phyloP scores from a whole-genome alignment of 495 filamentous ascomycete species.

The Aspergillus biplanus region DNA sequence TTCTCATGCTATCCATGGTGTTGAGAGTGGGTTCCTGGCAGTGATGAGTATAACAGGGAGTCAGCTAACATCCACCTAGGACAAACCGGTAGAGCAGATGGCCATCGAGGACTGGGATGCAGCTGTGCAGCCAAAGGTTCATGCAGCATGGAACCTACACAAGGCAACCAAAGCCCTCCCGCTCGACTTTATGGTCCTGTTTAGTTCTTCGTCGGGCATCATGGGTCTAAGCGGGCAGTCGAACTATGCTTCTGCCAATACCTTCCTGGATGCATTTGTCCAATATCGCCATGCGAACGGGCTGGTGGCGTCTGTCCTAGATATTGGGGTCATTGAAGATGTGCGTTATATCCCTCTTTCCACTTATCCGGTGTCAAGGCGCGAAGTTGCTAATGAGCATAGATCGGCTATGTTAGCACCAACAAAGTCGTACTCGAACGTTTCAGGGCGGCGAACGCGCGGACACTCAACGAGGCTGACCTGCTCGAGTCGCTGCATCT shows the following conservation, averaged over 20 bases:
- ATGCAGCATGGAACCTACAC: constrained; percentile 58
- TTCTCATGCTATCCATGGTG: constrained; percentile 40
- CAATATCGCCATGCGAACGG: constrained; percentile 32
- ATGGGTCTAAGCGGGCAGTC: constrained; percentile 39
- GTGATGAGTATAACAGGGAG: no score
- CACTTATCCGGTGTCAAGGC: constrained; percentile 21
- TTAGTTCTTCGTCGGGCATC: constrained; percentile 36
- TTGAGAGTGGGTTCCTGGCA: background rate
- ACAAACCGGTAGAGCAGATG: constrained; percentile 34
- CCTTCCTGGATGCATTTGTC: constrained; percentile 42
- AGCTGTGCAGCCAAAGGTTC: constrained; percentile 42
- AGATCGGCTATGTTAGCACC: background rate
- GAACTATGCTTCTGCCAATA: constrained; percentile 41
- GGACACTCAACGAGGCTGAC: background rate
- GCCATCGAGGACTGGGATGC: constrained; percentile 37
- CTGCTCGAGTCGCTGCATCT: background rate
- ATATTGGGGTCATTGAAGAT: constrained; percentile 38
- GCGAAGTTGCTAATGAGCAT: background rate
- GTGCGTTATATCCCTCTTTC: constrained; percentile 28
- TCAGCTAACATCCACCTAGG: background rate
- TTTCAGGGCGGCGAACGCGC: background rate
- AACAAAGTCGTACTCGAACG: background rate
- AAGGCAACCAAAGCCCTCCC: constrained; percentile 34
- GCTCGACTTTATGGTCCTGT: constrained; percentile 52
- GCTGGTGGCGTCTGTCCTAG: constrained; percentile 30